Base-by-base conservation (phyloP, 257 asterid species). In the Verbascum thapsus region DNA sequence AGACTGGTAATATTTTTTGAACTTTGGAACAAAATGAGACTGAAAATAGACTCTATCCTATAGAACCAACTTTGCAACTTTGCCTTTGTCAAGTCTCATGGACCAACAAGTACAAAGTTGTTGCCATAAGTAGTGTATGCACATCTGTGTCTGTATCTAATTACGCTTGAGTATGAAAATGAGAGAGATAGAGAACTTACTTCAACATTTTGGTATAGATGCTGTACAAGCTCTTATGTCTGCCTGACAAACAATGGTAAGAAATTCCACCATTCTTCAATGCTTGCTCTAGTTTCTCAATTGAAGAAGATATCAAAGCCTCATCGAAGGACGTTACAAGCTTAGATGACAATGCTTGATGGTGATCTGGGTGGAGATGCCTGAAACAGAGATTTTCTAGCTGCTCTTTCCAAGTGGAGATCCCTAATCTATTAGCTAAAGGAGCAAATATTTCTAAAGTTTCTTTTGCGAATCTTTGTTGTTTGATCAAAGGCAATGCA, bases 391-490 rank as follows among this genome's bases (percentile, higher is more conserved):
- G 85, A 74, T 94, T 86, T 68, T 94, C 99, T 7, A 94, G 85
- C 89, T 80, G 90, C 65, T 85, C 96, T 61, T 94, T 94, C 99
- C 95, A 94, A 16, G 90, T 85, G 18, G 80, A 94, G 67, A 90
- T 90, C 22, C 99, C 98, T 72, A 94, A 75, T 63, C 99, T 90
- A 68, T 87, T 90, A 22, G 99, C 96, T 63, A 94, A 74, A 10
- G 99, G 98, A 53, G 76, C 96, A 65, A 94, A 94, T 74, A 94
- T 94, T 74, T 90, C 97, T 88, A 85, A 66, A 30, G 99, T 94
- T 69, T 94, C 99, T 78, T 85, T 94, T 0, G 99, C 94, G 76
- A 94, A 87, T 67, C 99, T 85, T 61, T 87, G 96, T 55, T 87
- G 99, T 71, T 90, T 94, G 40, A 70, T 60, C 22, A 76, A 60